A percentile compares a stretch with the other conserved stretches of the same genome.
These are phyloP conservation scores for Myxozyma melibiosi DNA, from an alignment of 805 yeast species.

Conservation along the genomic window DNA sequence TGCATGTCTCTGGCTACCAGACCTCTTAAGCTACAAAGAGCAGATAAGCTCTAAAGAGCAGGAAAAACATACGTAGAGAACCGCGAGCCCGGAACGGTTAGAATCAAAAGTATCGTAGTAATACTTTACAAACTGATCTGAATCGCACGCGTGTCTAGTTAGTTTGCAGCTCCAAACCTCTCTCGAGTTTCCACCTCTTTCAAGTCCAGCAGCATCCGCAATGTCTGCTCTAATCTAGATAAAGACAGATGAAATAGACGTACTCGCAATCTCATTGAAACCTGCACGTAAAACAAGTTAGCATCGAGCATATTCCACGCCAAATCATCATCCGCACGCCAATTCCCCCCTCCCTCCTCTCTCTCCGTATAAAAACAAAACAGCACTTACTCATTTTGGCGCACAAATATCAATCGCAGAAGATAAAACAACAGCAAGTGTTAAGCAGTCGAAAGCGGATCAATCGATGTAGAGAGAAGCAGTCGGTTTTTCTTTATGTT, in stretches of 20 bases:
- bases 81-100: slow-evolving; percentile 89
- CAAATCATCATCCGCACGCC: not conserved
- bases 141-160: too few relatives aligned
- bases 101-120: slow-evolving; percentile 94
- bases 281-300: not conserved
- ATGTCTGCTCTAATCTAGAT: too few relatives aligned
- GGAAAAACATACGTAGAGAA: slow-evolving; percentile 61
- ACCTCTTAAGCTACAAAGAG: not conserved
- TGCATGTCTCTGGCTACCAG: too few relatives aligned
- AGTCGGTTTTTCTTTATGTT: too few relatives aligned
- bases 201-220: too few relatives aligned
- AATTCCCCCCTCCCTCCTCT: not conserved
- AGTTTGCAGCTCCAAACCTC: too few relatives aligned
- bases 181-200: too few relatives aligned
- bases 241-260: not conserved
- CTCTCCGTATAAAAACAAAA: not conserved
- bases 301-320: not conserved
- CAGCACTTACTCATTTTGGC: not conserved
- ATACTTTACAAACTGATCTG: slow-evolving; percentile 84
- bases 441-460: too few relatives aligned
- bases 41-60: not conserved
- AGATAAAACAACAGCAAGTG: too few relatives aligned
- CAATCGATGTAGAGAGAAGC: too few relatives aligned
- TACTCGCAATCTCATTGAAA: slow-evolving; percentile 6
- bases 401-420: not conserved